Evolutionary conservation across 495 filamentous ascomycete species (phyloP).

Genomic region (Annulohypoxylon nitens): DNA sequence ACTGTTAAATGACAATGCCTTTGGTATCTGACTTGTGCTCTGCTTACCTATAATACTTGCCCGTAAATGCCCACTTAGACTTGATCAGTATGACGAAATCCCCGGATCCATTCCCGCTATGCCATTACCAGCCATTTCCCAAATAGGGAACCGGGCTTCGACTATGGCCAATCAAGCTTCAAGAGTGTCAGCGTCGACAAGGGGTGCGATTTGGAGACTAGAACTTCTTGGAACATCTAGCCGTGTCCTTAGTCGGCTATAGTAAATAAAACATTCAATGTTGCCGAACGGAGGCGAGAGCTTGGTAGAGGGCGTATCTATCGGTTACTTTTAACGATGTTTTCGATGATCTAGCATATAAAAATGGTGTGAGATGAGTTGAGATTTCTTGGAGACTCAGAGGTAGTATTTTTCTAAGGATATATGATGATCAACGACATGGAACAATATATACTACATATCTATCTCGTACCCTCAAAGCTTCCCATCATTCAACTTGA

Average conservation of each 20-base stretch:
- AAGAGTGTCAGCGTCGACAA: background rate
- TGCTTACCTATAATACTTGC: too few relatives aligned
- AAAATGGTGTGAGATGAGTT: background rate
- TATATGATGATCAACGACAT: conserved; percentile 1
- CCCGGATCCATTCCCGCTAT: background rate
- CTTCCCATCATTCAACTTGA: conserved; percentile 49
- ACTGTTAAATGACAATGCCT: background rate
- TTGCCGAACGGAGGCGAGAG: too few relatives aligned
- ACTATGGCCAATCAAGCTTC: conserved; percentile 32
- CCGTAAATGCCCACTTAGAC: too few relatives aligned
- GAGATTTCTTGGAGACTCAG: background rate
- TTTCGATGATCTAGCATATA: background rate
- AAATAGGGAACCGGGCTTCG: conserved; percentile 23
- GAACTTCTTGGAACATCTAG: background rate
- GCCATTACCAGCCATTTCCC: conserved; percentile 23
- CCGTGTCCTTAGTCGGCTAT: too few relatives aligned
- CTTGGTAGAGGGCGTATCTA: too few relatives aligned
- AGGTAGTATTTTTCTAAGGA: background rate
- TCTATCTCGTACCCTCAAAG: conserved; percentile 18
- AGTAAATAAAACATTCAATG: too few relatives aligned
- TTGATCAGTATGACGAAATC: background rate
- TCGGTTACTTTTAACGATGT: too few relatives aligned
- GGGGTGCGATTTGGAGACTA: background rate
- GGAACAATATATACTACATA: background rate
- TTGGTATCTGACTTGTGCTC: background rate